These are phyloP conservation scores for Lachancea mirantina DNA, from an alignment of 805 yeast genomes.

Conservation along the genomic window DNA sequence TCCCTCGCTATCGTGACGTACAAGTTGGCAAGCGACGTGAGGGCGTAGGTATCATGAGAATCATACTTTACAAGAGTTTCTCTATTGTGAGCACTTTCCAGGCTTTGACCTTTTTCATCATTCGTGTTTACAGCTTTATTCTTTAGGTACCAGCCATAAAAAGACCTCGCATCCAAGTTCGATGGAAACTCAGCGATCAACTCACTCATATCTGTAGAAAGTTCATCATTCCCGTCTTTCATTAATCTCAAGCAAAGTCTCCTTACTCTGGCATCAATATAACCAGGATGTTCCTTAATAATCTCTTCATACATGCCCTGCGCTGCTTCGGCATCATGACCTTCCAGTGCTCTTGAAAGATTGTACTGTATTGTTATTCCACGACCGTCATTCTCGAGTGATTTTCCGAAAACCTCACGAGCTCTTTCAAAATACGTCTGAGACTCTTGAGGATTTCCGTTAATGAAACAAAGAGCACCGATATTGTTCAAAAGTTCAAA, in stretches of 20 bases:
- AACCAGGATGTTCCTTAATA: conserved; percentile 56
- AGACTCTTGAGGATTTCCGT: conserved; percentile 54
- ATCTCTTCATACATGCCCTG: conserved; percentile 44
- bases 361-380: conserved; percentile 55
- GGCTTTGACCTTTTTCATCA: conserved; percentile 40
- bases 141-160: conserved; percentile 81
- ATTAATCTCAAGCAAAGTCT: conserved; percentile 53
- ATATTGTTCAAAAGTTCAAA: conserved; percentile 69
- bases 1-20: conserved; percentile 81
- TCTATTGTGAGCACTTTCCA: conserved; percentile 75
- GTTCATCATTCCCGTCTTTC: conserved; percentile 37
- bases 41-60: conserved; percentile 84
- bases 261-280: conserved; percentile 70
- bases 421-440: conserved; percentile 48
- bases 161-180: conserved; percentile 78
- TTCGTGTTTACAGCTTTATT: conserved; percentile 45
- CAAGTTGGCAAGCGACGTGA: conserved; percentile 83
- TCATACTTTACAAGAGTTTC: conserved; percentile 75
- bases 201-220: conserved; percentile 46
- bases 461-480: conserved; percentile 73
- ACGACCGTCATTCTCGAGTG: conserved; percentile 28
- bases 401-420: conserved; percentile 9
- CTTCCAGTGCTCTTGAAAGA: conserved; percentile 67
- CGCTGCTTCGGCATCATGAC: conserved; percentile 25
- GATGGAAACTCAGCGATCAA: conserved; percentile 49